These are phyloP conservation scores for Rubroboletus pulcherrimus DNA, from an alignment of 768 basidiomycete species.

Conservation along the genomic window DNA sequence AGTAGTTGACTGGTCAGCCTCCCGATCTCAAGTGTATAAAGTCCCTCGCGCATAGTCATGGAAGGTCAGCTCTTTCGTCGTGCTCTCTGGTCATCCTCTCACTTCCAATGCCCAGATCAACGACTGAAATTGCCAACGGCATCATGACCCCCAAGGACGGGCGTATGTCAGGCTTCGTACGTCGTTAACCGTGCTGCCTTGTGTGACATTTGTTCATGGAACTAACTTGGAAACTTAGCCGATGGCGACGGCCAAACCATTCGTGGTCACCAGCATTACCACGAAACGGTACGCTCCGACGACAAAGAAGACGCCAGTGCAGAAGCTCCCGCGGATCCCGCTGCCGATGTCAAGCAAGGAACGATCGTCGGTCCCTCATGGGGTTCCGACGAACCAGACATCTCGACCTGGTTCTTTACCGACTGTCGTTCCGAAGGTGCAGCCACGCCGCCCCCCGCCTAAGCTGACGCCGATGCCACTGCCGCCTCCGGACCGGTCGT, in stretches of 20 bases:
- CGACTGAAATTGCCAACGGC: not conserved
- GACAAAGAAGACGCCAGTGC: not conserved
- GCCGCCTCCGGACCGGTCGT: not conserved
- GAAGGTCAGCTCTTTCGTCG: not conserved
- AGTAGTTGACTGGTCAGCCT: not conserved
- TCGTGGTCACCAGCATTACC: constrained; percentile 6
- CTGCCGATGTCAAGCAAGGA: not conserved
- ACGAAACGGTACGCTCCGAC: constrained; percentile 3
- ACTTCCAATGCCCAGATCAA: not conserved
- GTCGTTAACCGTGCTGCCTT: not conserved
- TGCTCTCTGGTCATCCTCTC: not conserved
- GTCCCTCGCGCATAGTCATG: not conserved
- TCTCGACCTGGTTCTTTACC: not conserved
- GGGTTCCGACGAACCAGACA: not conserved
- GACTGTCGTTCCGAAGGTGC: not conserved
- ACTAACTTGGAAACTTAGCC: not conserved
- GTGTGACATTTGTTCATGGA: no score
- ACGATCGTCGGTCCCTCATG: not conserved
- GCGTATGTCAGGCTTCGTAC: not conserved
- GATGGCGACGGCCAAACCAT: not conserved
- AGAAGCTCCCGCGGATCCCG: not conserved
- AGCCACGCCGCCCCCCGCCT: no score
- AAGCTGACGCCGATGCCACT: not conserved
- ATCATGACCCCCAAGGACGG: not conserved
- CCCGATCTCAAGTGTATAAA: not conserved